Conservation (phyloP, 2,329 filamentous ascomycete species). For the Pseudopyrenochaeta lycopersici region DNA sequence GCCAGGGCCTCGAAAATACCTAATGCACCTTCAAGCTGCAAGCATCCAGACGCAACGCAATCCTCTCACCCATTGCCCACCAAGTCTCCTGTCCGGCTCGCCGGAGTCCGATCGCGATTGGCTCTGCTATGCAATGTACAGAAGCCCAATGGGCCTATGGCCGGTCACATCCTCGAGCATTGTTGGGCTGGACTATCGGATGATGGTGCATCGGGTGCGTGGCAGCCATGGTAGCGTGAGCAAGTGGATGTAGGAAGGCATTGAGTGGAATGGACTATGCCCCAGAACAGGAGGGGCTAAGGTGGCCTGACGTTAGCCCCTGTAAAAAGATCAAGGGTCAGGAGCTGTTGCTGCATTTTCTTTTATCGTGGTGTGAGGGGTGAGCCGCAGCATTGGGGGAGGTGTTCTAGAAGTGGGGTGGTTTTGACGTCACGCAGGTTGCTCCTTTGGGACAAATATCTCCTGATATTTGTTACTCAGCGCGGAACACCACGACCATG, state of each 20-base stretch:
- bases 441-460: constrained; percentile 25
- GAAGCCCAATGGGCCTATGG: constrained; percentile 24
- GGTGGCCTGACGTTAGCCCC: constrained; percentile 27
- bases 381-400: constrained; percentile 3
- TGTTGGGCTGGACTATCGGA: constrained; percentile 35
- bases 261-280: constrained; percentile 9
- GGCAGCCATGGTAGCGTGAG: constrained; percentile 31
- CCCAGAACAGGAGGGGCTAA: constrained; percentile 11
- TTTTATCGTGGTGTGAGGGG: constrained; percentile 36
- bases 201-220: constrained; percentile 43
- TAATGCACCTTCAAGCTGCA: constrained; percentile 13
- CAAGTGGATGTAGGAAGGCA: constrained; percentile 7
- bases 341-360: constrained; percentile 4
- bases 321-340: constrained; percentile 20
- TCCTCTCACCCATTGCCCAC: constrained; percentile 33
- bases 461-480: constrained; percentile 31
- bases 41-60: constrained; percentile 17
- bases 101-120: constrained; percentile 27
- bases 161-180: constrained; percentile 29
- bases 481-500: constrained; percentile 10
- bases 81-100: constrained; percentile 30
- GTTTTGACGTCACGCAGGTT: constrained; percentile 23
- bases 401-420: constrained; percentile 23
- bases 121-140: constrained; percentile 13
- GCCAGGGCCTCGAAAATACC: constrained; percentile 17